These are phyloP conservation scores for Poterioochromonas sp. DNA, from an alignment of 352 stramenopile genomes.

Conservation along the genomic window DNA sequence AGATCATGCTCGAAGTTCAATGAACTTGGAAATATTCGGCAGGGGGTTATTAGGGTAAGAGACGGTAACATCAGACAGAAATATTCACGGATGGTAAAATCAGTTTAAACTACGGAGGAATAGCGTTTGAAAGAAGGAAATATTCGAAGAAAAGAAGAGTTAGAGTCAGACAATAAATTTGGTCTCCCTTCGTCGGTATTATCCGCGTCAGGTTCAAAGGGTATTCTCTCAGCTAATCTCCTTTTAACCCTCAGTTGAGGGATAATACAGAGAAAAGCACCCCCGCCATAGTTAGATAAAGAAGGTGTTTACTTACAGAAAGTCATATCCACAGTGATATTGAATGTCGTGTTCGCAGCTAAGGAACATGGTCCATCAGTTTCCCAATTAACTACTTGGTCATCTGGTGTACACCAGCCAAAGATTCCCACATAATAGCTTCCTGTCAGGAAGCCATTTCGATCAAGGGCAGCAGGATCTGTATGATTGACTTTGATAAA, in stretches of 20 bases:
- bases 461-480: neutral
- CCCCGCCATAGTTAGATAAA: too few species aligned
- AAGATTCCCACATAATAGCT: neutral
- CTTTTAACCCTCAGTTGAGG: too few species aligned
- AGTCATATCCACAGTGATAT: neutral
- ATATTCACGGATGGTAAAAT: too few species aligned
- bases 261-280: too few species aligned
- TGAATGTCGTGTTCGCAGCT: neutral
- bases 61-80: too few species aligned
- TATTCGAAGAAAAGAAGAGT: too few species aligned
- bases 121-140: too few species aligned
- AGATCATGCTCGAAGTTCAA: too few species aligned
- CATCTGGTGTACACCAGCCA: constrained; percentile 12
- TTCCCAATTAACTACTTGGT: neutral
- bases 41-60: too few species aligned
- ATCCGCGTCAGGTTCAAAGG: neutral
- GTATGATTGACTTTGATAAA: neutral
- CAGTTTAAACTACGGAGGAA: too few species aligned
- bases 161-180: neutral
- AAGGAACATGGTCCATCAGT: neutral
- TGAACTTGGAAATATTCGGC: too few species aligned
- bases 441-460: neutral
- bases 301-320: too few species aligned
- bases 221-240: neutral
- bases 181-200: neutral